Evolutionary conservation across 1,139 yeast genomes (phyloP), one percentile per base, ranked within the genome.

Genomic region (Pichia sp.): DNA sequence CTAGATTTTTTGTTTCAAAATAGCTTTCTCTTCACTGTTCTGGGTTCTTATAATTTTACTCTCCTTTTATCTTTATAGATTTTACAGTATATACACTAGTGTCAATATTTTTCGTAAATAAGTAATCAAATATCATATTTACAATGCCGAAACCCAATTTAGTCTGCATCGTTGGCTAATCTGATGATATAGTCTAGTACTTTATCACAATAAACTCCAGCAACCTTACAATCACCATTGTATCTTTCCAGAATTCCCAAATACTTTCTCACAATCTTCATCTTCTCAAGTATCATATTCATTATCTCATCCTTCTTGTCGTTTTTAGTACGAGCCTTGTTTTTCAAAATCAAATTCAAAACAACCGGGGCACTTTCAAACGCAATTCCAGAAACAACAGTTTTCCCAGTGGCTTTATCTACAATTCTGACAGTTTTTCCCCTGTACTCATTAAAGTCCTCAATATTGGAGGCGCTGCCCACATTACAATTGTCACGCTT

Each of bases 181-280:
- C 6, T 29, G 20, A 53, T 14, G 51, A 63, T 44, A 43, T 62
- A 54, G n/a, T 58, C 54, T 7, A 64, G 49, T 9, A 64, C 46
- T 36, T 58, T 55, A 34, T 62, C 64, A 38, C 61, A 58, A 43
- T 61, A 61, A 8, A 51, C 45, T 31, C 55, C 58, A 5, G 62
- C 65, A 16, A 57, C 49, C 44, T 60, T 58, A 31, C 62, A 60
- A 34, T 58, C 61, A 3, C 63, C 65, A 50, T 55, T 53, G 48
- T 60, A 63, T 16, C 53, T 57, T 27, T 64, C 60, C 33, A 58
- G 49, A 1, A 60, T 54, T 20, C 58, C 60, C 34, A 65, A 53
- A 48, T 54, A 64, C 49, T 59, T 56, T 36, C 50, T 54, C n/a
- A 59, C 46, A 8, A 60, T 46, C 27, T 61, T 60, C 40, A 64